phyloP scores from a whole-genome alignment of 805 yeast genomes.

The Metschnikowia hibisci region DNA sequence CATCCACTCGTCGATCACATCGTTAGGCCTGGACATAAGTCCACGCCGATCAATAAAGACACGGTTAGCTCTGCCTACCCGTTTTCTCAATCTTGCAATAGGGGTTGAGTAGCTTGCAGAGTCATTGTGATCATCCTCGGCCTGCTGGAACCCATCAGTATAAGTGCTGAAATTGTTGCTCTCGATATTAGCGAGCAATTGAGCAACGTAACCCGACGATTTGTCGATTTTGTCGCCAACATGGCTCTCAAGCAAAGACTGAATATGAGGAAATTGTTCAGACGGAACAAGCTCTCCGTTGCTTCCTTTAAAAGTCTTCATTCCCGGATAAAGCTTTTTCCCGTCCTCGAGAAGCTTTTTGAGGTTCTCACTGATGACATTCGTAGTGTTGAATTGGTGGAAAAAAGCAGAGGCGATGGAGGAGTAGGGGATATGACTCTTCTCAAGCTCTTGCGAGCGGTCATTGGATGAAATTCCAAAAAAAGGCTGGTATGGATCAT shows the following conservation, averaged over 20 bases:
- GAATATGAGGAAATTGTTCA: slow-evolving; percentile 47
- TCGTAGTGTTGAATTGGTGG: slow-evolving; percentile 61
- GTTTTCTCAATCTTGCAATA: slow-evolving; percentile 61
- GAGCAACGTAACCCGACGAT: slow-evolving; percentile 35
- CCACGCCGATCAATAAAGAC: slow-evolving; percentile 73
- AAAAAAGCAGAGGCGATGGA: slow-evolving; percentile 65
- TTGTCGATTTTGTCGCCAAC: slow-evolving; percentile 20
- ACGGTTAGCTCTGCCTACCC: slow-evolving; percentile 70
- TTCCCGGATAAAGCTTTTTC: slow-evolving; percentile 43
- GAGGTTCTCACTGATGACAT: slow-evolving; percentile 42
- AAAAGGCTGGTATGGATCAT: slow-evolving; percentile 79
- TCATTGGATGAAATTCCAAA: slow-evolving; percentile 62
- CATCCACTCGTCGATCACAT: slow-evolving; percentile 38
- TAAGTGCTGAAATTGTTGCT: slow-evolving; percentile 38
- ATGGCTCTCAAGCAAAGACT: slow-evolving; percentile 32
- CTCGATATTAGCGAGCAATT: slow-evolving; percentile 37
- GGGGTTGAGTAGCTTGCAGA: slow-evolving; percentile 42
- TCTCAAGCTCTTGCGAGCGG: slow-evolving; percentile 41
- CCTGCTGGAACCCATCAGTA: slow-evolving; percentile 33
- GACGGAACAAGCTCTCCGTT: slow-evolving; percentile 49
- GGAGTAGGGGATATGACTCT: slow-evolving; percentile 71
- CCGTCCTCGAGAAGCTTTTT: slow-evolving; percentile 43
- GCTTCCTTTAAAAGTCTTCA: slow-evolving; percentile 44
- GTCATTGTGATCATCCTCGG: slow-evolving; percentile 14
- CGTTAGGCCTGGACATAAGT: slow-evolving; percentile 34